Evolutionary conservation across 2,329 filamentous ascomycete species (phyloP).

Genomic region (Elsinoe ampelina): DNA sequence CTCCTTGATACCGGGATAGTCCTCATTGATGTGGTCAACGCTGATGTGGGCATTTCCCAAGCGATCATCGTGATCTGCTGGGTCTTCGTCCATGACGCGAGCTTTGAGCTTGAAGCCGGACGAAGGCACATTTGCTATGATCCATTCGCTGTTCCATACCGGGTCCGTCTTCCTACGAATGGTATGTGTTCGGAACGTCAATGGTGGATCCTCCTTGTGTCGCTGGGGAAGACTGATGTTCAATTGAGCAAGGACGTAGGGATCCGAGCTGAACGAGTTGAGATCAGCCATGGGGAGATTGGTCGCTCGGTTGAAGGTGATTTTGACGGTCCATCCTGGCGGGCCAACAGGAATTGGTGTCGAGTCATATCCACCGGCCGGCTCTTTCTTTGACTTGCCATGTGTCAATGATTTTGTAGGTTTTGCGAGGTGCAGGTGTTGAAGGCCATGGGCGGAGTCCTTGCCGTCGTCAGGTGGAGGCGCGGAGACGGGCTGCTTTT

Average conservation of each 20-base stretch:
- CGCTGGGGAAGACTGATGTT: conserved; percentile 59
- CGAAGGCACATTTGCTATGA: conserved; percentile 75
- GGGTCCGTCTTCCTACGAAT: conserved; percentile 64
- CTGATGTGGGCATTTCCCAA: conserved; percentile 75
- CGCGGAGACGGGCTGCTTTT: background rate
- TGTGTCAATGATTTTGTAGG: background rate
- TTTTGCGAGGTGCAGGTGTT: background rate
- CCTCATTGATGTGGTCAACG: conserved; percentile 49
- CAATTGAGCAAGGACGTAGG: conserved; percentile 70
- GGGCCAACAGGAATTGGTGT: conserved; percentile 68
- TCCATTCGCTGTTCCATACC: conserved; percentile 76
- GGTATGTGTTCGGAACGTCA: conserved; percentile 68
- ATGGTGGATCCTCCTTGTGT: conserved; percentile 75
- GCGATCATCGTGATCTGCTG: conserved; percentile 73
- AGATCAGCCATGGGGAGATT: conserved; percentile 80
- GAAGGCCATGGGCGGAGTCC: background rate
- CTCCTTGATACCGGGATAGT: conserved; percentile 60
- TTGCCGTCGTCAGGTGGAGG: background rate
- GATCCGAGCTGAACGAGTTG: conserved; percentile 68
- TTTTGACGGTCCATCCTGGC: conserved; percentile 72
- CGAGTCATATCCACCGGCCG: conserved; percentile 68
- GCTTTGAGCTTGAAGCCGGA: conserved; percentile 78
- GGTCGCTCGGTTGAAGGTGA: conserved; percentile 71
- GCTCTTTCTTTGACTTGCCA: conserved; percentile 32
- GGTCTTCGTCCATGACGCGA: conserved; percentile 82